Evolutionary conservation across 306 rosid species (phyloP).

Genomic region (Crotalaria pallida): DNA sequence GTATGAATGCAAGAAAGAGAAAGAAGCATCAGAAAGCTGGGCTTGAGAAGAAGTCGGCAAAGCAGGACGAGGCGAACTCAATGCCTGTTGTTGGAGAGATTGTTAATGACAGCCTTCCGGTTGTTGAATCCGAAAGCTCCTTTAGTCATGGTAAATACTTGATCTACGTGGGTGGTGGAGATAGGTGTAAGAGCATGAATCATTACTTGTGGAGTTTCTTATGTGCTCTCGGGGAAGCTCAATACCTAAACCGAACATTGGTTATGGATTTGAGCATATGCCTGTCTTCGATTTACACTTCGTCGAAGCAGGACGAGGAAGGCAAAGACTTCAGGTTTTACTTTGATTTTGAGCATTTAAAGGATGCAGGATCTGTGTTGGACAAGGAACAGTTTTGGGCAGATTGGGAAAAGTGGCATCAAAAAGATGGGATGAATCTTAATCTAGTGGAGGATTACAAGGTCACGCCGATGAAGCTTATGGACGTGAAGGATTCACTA

Average conservation of each 20-base stretch:
- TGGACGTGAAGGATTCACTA: constrained; percentile 61
- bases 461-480: constrained; percentile 87
- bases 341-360: constrained; percentile 95
- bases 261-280: constrained; percentile 94
- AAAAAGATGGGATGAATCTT: constrained; percentile 59
- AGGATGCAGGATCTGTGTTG: constrained; percentile 79
- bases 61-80: constrained; percentile 31
- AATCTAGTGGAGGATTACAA: constrained; percentile 74
- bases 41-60: constrained; percentile 53
- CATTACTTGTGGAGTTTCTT: constrained; percentile 96
- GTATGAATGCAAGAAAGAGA: constrained; percentile 86
- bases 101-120: constrained; percentile 80
- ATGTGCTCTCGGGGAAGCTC: constrained; percentile 99
- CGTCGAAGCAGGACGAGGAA: constrained; percentile 76
- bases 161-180: constrained; percentile 75
- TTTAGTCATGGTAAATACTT: constrained; percentile 73
- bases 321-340: constrained; percentile 97
- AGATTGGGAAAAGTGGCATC: constrained; percentile 84
- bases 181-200: constrained; percentile 96
- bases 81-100: constrained; percentile 82
- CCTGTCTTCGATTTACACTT: constrained; percentile 73
- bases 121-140: constrained; percentile 79
- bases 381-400: constrained; percentile 88
- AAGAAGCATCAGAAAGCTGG: constrained; percentile 64
- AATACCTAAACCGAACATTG: constrained; percentile 90